Base-by-base conservation (phyloP, 139 green algal species). In the Chlamydomonas sphaeroides region DNA sequence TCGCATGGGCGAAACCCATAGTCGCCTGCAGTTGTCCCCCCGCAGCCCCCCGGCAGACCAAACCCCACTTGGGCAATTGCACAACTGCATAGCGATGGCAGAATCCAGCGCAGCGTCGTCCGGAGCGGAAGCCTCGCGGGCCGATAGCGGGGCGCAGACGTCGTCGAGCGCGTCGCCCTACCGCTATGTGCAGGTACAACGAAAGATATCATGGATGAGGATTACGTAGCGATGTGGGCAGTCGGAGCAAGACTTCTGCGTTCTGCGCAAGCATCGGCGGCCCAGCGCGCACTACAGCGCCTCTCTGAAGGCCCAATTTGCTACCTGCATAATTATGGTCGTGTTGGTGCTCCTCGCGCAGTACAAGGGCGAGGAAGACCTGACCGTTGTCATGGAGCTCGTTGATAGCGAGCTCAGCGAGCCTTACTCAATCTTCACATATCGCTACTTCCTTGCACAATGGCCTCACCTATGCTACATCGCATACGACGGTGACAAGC, bases 341-440 rank as follows among this genome's bases (percentile, higher is more conserved):
- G 25, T 32, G 10, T n/a, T 10, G 5, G 2, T 4, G 6, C 21
- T 25, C 23, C 21, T 42, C 41, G 76, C 15, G 66, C 94, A 98
- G 93, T 98, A 96, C 72, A 78, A 85, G 38, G 92, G 93, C 33
- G 97, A 99, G 81, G 48, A 86, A 8, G 97, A 99, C 74, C 78
- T 99, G 35, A 74, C 88, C 0, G 49, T 86, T n/a, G 88, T 99
- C 7, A 99, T 99, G 95, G 26, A 87, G 0, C 88, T 99, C 0
- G 92, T 99, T 6, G 96, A 98, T 83, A 91, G 91, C 36, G 96
- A 99, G 86, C 92, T 99, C 1, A 97, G 91, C 79, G 97, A 99
- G 89, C 97, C 97, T 5, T 99, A 99, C 88, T 98, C 94, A 57
- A 96, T 99, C 18, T 99, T 99, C 91, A 99, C 97, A 1, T 99